Evolutionary conservation across 2,329 filamentous ascomycete species (phyloP).

Genomic region (Tolypocladium tropicale): DNA sequence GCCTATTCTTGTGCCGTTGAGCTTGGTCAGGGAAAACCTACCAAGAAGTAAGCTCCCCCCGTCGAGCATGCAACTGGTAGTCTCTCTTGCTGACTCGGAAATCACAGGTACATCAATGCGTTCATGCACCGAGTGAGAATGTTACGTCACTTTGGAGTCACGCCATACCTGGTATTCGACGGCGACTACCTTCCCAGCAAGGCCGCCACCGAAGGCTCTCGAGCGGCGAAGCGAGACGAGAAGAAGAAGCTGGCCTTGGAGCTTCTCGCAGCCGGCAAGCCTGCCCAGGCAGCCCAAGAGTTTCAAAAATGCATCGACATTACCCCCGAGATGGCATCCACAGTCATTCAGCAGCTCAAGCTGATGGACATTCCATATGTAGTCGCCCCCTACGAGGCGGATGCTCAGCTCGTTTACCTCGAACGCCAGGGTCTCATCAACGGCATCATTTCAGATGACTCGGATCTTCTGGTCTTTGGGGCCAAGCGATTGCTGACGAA

Average conservation of each 20-base stretch:
- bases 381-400: slow-evolving; percentile 94
- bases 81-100: neutral
- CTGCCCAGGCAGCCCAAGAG: slow-evolving; percentile 69
- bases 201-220: slow-evolving; percentile 69
- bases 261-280: slow-evolving; percentile 71
- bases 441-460: slow-evolving; percentile 92
- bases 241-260: slow-evolving; percentile 68
- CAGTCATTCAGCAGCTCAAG: slow-evolving; percentile 87
- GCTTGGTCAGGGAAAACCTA: slow-evolving; percentile 79
- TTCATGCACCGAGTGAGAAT: slow-evolving; percentile 85
- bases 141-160: slow-evolving; percentile 87
- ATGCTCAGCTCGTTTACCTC: slow-evolving; percentile 91
- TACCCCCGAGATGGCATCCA: slow-evolving; percentile 88
- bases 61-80: neutral
- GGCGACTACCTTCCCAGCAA: slow-evolving; percentile 94
- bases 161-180: slow-evolving; percentile 93
- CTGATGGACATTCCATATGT: slow-evolving; percentile 70
- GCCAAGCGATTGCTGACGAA: slow-evolving; percentile 87
- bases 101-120: slow-evolving; percentile 71
- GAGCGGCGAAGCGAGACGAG: slow-evolving; percentile 65
- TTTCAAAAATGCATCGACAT: slow-evolving; percentile 94
- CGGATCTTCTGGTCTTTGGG: slow-evolving; percentile 90
- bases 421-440: slow-evolving; percentile 75
- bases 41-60: slow-evolving; percentile 56
- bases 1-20: slow-evolving; percentile 86